Conservation (phyloP, 2,329 filamentous ascomycete genomes). For the Rutstroemia sp. region DNA sequence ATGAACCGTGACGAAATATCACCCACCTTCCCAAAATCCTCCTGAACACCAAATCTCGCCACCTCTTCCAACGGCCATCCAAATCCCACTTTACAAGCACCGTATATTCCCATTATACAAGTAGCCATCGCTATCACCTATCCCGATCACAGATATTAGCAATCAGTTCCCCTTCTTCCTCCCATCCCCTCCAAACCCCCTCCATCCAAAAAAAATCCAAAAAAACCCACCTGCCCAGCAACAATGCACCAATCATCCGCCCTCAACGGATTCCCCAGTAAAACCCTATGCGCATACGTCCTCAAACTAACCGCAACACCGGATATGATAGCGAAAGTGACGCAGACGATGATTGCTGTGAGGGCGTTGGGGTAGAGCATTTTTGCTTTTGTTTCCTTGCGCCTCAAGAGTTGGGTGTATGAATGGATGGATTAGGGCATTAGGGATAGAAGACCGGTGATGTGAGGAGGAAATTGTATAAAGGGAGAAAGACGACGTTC, state of each 20-base stretch:
- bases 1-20: no score
- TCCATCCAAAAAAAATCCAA: no score
- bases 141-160: neutral
- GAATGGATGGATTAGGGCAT: no score
- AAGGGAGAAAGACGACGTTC: no score
- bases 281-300: neutral
- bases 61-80: neutral
- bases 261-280: neutral
- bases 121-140: neutral
- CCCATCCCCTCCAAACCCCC: no score
- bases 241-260: neutral
- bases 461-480: no score
- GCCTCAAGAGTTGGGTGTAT: no score
- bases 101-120: neutral
- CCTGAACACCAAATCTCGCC: neutral
- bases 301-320: neutral
- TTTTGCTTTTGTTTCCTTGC: no score
- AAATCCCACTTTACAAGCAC: neutral
- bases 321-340: neutral
- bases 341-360: neutral
- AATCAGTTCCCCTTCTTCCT: no score
- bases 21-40: neutral
- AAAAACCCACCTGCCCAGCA: neutral
- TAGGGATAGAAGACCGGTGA: no score
- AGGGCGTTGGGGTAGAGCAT: neutral